Evolutionary conservation across 148 eudicot genomes (phyloP), one percentile per base, ranked within the genome.

Genomic region (Vaccinium corymbosum): DNA sequence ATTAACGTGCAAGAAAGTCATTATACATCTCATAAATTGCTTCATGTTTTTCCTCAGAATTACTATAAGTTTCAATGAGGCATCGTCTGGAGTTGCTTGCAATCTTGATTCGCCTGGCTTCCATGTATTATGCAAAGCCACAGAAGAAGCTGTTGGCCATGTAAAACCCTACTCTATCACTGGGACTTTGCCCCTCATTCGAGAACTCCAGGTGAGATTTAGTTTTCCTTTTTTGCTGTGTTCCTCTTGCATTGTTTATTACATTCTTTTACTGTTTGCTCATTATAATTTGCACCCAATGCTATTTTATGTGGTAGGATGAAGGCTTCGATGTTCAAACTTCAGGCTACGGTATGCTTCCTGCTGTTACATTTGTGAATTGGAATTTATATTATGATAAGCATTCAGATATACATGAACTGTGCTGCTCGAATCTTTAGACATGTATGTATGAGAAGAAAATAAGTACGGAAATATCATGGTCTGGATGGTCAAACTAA

Each of bases 271-370:
- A 78, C 16, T 17, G 42, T 50, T 56, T n/a, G 59, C 57, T 20
- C 76, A 56, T 20, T 59, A 7, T 52, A 16, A 53, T 49, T 46
- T 68, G 64, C 14, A 62, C 66, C 42, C 19, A 35, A 35, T 46
- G 16, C 27, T 14, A 77, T 70, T 82, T 83, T 84, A 22, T 87
- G 80, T 84, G 83, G 53, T 86, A 96, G 99, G 98, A 97, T 88
- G 98, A 97, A 84, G 99, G 99, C 56, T 97, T 97, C 76, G 99
- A 97, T 92, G 99, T 97, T 83, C 99, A 97, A 86, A 97, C 98
- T 81, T 50, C 92, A 51, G 99, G 99, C 88, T 97, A 97, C 80
- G 99, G 99, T 96, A 90, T 86, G 83, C 9, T 78, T 83, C 84
- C 80, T 78, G 76, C 57, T 82, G 59, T 25, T 79, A 68, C 53